A percentile compares a stretch with the other conserved stretches of the same genome.
Conservation (phyloP, 306 rosid species). For the Rosa persica region DNA sequence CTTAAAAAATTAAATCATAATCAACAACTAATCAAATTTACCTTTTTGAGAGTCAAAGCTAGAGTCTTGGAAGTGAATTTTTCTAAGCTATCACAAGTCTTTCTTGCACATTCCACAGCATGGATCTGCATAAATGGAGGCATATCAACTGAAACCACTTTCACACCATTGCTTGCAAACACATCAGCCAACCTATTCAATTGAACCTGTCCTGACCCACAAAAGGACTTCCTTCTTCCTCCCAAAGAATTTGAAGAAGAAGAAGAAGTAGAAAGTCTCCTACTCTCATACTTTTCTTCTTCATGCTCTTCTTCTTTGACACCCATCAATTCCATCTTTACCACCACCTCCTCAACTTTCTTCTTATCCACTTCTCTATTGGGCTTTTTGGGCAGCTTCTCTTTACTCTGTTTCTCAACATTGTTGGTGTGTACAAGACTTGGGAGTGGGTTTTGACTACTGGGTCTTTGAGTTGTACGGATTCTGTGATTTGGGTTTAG, state of each 20-base stretch:
- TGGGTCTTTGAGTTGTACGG: conserved; percentile 29
- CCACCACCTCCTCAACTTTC: conserved; percentile 35
- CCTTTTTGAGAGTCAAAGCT: conserved; percentile 87
- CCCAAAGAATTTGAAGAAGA: conserved; percentile 34
- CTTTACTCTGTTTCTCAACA: conserved; percentile 26
- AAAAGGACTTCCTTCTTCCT: conserved; percentile 66
- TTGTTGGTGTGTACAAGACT: conserved; percentile 26
- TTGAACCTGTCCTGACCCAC: conserved; percentile 48
- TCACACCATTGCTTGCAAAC: conserved; percentile 71
- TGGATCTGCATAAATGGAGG: conserved; percentile 99
- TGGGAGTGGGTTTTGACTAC: conserved; percentile 21
- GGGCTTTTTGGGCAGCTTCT: conserved; percentile 25
- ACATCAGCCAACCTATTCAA: conserved; percentile 45
- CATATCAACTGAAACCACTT: conserved; percentile 86
- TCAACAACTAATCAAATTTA: background rate
- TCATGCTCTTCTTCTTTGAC: conserved; percentile 4
- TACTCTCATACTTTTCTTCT: background rate
- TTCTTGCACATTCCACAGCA: conserved; percentile 86
- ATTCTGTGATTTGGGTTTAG: conserved; percentile 33
- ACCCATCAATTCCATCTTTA: conserved; percentile 26
- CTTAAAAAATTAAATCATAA: background rate
- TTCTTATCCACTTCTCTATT: conserved; percentile 41
- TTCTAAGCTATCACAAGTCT: conserved; percentile 75
- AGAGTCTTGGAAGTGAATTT: conserved; percentile 91
- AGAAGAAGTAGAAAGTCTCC: conserved; percentile 31